A percentile compares a stretch with the other conserved stretches of the same genome.
Conservation (phyloP, 176 grass and related monocot species). For the Oryza coarctata region DNA sequence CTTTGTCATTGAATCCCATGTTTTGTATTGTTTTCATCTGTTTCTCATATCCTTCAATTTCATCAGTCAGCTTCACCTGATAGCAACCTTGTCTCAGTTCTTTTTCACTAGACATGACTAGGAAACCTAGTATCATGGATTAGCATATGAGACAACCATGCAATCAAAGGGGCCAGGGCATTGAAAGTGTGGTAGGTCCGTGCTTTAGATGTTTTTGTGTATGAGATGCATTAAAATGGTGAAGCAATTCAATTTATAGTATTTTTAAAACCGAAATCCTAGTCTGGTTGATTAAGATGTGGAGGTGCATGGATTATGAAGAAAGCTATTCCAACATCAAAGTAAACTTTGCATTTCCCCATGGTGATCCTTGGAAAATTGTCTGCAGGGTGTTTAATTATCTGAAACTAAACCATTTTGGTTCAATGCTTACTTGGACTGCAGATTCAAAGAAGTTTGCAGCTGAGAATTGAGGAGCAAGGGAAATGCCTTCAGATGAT, state of each 20-base stretch:
- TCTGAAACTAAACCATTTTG: background rate
- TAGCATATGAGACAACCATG: background rate
- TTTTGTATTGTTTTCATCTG: background rate
- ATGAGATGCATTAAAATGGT: background rate
- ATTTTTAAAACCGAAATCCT: background rate
- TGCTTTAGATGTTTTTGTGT: background rate
- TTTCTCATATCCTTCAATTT: background rate
- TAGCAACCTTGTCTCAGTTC: background rate
- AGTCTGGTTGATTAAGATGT: background rate
- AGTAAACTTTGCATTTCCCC: background rate
- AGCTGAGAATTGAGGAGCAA: conserved; percentile 87
- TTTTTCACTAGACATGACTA: background rate
- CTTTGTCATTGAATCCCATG: background rate
- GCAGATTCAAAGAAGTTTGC: conserved; percentile 85
- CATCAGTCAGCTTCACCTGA: background rate
- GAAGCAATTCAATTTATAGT: background rate
- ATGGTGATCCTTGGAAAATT: background rate
- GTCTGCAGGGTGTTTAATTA: background rate
- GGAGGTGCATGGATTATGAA: background rate
- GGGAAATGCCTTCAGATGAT: conserved; percentile 80
- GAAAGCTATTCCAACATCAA: background rate
- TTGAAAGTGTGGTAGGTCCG: background rate
- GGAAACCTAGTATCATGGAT: background rate
- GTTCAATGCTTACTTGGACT: background rate
- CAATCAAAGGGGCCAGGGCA: background rate